Evolutionary conservation across 2,329 filamentous ascomycete genomes (phyloP).

Genomic region (Colletotrichum chrysophilum): DNA sequence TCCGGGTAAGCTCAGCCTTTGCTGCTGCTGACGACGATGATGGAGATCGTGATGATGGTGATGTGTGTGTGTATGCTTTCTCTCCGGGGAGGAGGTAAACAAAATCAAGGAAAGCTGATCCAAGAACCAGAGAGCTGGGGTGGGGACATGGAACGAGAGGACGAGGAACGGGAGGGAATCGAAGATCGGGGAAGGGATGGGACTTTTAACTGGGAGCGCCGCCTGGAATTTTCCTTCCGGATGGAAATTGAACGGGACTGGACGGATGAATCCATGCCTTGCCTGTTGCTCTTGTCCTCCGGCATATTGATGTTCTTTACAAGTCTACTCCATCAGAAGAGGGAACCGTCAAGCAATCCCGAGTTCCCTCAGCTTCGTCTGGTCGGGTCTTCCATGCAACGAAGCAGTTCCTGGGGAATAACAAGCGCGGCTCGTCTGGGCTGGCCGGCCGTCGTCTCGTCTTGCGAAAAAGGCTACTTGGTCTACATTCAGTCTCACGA

Average conservation of each 20-base stretch:
- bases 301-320: neutral
- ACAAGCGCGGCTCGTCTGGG: neutral
- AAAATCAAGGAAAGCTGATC: conserved; percentile 10
- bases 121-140: neutral
- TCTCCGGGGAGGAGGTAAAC: neutral
- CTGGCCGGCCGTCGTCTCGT: neutral
- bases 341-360: neutral
- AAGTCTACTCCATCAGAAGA: neutral
- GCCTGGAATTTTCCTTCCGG: neutral
- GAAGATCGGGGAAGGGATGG: conserved; percentile 7
- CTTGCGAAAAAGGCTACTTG: neutral
- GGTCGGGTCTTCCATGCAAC: neutral
- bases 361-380: neutral
- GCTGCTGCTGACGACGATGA: neutral
- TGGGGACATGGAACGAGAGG: neutral
- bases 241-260: neutral
- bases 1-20: neutral
- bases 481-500: neutral
- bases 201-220: neutral
- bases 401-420: neutral
- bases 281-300: neutral
- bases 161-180: neutral
- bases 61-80: neutral
- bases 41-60: neutral
- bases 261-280: neutral